Base-by-base conservation (phyloP, 208 protist species). In the Trichomonas vaginalis region DNA sequence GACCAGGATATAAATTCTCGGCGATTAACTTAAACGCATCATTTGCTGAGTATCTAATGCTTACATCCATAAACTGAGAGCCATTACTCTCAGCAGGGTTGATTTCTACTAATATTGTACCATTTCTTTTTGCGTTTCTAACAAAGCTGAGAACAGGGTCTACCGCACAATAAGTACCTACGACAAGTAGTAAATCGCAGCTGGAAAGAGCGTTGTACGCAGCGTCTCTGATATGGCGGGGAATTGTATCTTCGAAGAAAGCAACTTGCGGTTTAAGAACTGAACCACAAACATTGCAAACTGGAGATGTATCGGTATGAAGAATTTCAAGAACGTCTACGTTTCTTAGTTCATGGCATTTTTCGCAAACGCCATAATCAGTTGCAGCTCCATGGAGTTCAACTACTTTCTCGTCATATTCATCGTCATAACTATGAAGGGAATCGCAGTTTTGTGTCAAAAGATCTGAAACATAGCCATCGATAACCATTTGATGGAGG, bases 401-500 rank as follows among this genome's bases (percentile, higher is more conserved):
- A 92, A 92, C 37, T 2, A 92, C 45, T 39, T 51, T 48, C 32
- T 88, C 14, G 8, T 88, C 40, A 9, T 17, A 42, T 35, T 92
- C 45, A 14, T 48, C 17, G 17, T 51, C 14, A 32, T 48, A 92
- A 9, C 0, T 39, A 51, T 92, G 86, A 39, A 92, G 45, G 10
- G 45, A 40, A 92, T 92, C 86, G 45, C 42, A 48, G 51, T 92
- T 92, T 92, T 92, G 86, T 14, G 86, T 92, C 4, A 92, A n/a
- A 2, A 92, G 14, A 40, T 48, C 15, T 15, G 40, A 51, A n/a
- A 92, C 86, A 39, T 35, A 49, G 23, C 27, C 86, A 35, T 39
- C 17, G 6, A n/a, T 14, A 51, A 92, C n/a, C 15, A 92, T 51
- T n/a, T 92, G 45, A 92, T 92, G 86, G 45, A 92, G 42, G 32